Base-by-base conservation (phyloP, 2,329 filamentous ascomycete species). In the Cytospora mali region DNA sequence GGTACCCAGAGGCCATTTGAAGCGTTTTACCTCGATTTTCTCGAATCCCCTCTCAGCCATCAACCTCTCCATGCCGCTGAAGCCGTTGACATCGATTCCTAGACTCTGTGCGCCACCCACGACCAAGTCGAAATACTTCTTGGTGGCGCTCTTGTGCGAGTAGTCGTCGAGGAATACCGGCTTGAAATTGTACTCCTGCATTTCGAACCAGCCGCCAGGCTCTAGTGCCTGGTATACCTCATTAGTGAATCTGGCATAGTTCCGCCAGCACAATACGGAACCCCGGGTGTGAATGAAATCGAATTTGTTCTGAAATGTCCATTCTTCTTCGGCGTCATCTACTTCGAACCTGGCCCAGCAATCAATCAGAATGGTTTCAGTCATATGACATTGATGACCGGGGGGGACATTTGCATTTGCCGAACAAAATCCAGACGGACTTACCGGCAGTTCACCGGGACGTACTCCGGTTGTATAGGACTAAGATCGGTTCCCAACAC, bases 271-370 rank as follows among this genome's bases (percentile, higher is more conserved):
- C 35, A 61, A 62, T 14, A 62, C 55, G 60, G 69, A 67, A 55
- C 62, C 58, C 18, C 69, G 64, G 27, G 60, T 53, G 64, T 69
- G 68, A 18, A 71, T 65, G 59, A 66, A 68, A 66, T 71, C 69
- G 50, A 70, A 70, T 23, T 51, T 60, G 61, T 61, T 52, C 49
- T 61, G 48, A 48, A 63, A 68, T 4, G 65, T 61, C 69, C 69
- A 70, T 13, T 66, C 62, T 42, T 70, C 66, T 59, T 69, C 66
- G 14, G 66, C 64, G 48, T 70, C 69, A 61, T 70, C 68, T 27
- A 70, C 62, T 49, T 69, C 66, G 51, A 71, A 71, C 5, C 74
- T 75, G 54, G 83, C 13, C 27, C 50, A 10, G 16, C 28, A 18
- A 7, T 33, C 39, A 31, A 51, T 48, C 27, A 54, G 50, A 60